These are phyloP conservation scores for Penicillium sp. DNA, from an alignment of 2,329 filamentous ascomycete species.

Conservation along the genomic window DNA sequence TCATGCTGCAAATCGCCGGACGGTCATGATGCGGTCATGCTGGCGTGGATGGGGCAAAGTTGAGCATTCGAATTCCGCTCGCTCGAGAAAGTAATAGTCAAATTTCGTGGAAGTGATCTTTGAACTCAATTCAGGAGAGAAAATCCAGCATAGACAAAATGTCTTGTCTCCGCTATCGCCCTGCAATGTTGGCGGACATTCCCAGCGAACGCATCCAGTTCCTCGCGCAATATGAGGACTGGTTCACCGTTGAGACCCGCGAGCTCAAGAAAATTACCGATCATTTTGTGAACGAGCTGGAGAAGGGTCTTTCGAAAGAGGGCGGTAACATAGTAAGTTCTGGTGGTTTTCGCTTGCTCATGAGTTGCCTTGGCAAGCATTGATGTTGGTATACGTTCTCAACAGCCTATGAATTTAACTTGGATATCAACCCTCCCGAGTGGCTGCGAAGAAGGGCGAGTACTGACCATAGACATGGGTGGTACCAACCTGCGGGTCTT, in stretches of 20 bases:
- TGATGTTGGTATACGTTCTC: constrained; percentile 13
- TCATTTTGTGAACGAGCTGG: constrained; percentile 79
- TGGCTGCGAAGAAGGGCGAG: constrained; percentile 78
- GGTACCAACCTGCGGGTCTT: constrained; percentile 89
- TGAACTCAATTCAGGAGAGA: neutral
- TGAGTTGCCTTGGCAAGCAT: neutral
- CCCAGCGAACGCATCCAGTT: constrained; percentile 72
- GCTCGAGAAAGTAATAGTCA: neutral
- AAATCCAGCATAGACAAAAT: neutral
- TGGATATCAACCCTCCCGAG: constrained; percentile 84
- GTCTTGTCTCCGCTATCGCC: constrained; percentile 22
- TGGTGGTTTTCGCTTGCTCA: neutral
- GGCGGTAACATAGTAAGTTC: constrained; percentile 79
- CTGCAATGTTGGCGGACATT: constrained; percentile 41
- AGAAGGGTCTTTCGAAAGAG: constrained; percentile 74
- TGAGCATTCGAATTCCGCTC: neutral
- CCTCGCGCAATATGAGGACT: constrained; percentile 74
- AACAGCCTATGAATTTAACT: constrained; percentile 86
- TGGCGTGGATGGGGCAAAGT: constrained; percentile 18
- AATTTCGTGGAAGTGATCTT: neutral
- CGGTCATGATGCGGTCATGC: constrained; percentile 22
- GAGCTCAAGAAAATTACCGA: constrained; percentile 85
- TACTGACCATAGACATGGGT: constrained; percentile 83
- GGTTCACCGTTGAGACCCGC: constrained; percentile 70
- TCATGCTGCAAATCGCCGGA: neutral